Percentiles rank a stretch among this genome's conserved stretches.
Conservation (phyloP, 768 basidiomycete genomes). For the Lepiota venenata region DNA sequence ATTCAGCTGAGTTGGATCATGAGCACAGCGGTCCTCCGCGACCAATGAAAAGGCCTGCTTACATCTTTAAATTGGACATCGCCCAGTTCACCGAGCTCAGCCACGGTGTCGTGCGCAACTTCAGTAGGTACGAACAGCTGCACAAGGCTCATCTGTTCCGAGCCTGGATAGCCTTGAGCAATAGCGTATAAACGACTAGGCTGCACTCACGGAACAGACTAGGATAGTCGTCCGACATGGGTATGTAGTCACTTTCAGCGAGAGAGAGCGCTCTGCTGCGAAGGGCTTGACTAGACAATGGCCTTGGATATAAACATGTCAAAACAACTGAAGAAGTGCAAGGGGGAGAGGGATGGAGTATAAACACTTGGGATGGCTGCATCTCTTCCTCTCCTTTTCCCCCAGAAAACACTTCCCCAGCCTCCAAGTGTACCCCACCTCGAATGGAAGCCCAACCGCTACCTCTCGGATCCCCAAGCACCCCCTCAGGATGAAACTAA, state of each 20-base stretch:
- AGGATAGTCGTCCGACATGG: slow-evolving; percentile 81
- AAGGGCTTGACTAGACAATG: neutral
- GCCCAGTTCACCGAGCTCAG: slow-evolving; percentile 92
- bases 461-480: slow-evolving; percentile 74
- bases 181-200: neutral
- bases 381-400: slow-evolving; percentile 54
- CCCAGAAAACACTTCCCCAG: slow-evolving; percentile 35
- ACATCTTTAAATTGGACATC: slow-evolving; percentile 98
- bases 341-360: neutral
- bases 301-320: neutral
- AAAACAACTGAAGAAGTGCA: neutral
- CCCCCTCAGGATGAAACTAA: slow-evolving; percentile 74
- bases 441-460: slow-evolving; percentile 76
- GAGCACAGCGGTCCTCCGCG: neutral
- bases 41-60: slow-evolving; percentile 21
- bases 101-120: slow-evolving; percentile 95
- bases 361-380: slow-evolving; percentile 16
- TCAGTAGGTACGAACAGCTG: slow-evolving; percentile 97
- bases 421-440: slow-evolving; percentile 34
- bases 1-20: slow-evolving; percentile 66
- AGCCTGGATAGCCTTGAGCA: slow-evolving; percentile 49
- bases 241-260: neutral
- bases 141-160: slow-evolving; percentile 97
- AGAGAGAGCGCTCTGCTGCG: neutral
- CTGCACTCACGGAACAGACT: slow-evolving; percentile 72